phyloP scores from a whole-genome alignment of 345 rosid species.

The Raphanus raphanistrum region DNA sequence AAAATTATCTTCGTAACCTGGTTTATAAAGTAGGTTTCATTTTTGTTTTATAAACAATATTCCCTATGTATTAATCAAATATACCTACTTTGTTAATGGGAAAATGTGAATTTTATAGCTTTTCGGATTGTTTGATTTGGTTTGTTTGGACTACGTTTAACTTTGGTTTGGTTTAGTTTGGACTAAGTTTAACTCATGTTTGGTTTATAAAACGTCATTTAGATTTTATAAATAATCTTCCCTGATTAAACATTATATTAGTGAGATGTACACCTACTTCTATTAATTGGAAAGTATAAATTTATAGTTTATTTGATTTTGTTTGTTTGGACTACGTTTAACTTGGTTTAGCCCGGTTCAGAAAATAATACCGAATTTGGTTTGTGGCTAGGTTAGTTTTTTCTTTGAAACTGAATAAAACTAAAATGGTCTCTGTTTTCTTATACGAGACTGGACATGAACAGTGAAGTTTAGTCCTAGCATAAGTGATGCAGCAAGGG shows the following conservation, averaged over 20 bases:
- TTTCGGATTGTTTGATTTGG: too few species aligned
- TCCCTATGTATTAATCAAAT: too few species aligned
- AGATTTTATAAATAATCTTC: neutral
- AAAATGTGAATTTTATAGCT: too few species aligned
- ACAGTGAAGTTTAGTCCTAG: slow-evolving; percentile 72
- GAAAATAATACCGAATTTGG: neutral
- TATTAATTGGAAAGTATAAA: neutral
- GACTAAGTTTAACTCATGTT: too few species aligned
- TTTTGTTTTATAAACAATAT: too few species aligned
- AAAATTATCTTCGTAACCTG: neutral
- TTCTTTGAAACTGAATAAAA: neutral
- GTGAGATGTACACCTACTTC: neutral
- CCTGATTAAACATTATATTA: neutral
- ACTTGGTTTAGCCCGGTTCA: neutral
- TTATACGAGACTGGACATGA: slow-evolving; percentile 2
- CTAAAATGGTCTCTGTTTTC: neutral
- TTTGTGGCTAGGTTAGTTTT: neutral
- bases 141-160: too few species aligned
- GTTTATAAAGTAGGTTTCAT: too few species aligned
- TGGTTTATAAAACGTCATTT: too few species aligned
- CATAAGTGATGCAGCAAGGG: slow-evolving; percentile 76
- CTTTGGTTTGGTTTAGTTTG: too few species aligned
- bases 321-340: neutral
- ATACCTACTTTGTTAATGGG: too few species aligned
- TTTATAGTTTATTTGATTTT: neutral